A percentile compares a stretch with the other conserved stretches of the same genome.
phyloP scores from a whole-genome alignment of 441 rosid genomes.

The Dalechampia spathulata region DNA sequence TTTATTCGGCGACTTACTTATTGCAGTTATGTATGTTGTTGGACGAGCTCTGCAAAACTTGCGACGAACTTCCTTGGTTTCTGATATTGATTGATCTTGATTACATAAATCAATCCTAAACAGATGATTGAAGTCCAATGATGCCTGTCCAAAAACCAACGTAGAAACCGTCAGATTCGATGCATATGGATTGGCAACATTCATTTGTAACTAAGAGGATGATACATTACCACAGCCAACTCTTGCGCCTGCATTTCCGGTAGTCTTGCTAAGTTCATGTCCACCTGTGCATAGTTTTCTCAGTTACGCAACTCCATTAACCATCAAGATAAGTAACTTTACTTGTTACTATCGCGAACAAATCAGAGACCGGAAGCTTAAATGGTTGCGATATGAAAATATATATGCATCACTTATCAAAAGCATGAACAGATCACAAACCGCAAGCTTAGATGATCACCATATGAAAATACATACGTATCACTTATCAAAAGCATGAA shows the following conservation, averaged over 20 bases:
- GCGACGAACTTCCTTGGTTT: no score
- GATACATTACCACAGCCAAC: conserved; percentile 68
- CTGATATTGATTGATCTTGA: not conserved
- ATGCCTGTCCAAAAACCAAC: conserved; percentile 45
- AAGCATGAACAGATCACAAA: not conserved
- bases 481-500: no score
- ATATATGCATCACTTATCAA: no score
- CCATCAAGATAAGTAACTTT: not conserved
- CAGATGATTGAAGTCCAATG: conserved; percentile 72
- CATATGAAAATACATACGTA: no score
- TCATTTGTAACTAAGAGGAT: not conserved
- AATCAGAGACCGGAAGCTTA: not conserved
- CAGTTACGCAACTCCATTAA: not conserved
- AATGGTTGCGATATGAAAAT: not conserved
- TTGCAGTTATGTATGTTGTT: no score
- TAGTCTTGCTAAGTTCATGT: conserved; percentile 80
- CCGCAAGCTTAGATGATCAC: not conserved
- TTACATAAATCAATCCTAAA: conserved; percentile 27
- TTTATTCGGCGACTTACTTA: no score
- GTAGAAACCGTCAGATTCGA: conserved; percentile 5
- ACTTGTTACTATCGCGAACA: not conserved
- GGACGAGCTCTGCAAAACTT: no score
- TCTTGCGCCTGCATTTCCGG: conserved; percentile 93
- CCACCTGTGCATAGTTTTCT: conserved; percentile 47
- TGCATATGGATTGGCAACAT: not conserved